Base-by-base conservation (phyloP, 2,329 filamentous ascomycete genomes). In the Beauveria sp. region DNA sequence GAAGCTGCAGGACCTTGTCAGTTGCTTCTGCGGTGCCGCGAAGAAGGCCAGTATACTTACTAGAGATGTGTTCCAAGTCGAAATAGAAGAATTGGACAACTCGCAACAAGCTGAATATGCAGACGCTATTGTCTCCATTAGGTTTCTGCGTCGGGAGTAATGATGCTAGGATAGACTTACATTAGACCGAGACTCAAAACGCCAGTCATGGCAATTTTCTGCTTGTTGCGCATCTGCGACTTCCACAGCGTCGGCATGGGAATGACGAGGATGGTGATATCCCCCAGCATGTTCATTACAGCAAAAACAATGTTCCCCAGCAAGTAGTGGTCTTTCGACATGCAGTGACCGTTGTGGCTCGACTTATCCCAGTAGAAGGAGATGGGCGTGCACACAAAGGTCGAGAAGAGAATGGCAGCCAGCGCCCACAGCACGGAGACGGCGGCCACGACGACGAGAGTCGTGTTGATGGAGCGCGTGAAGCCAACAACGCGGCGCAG, bases 301-400 rank as follows among this genome's bases (percentile, higher is more conserved):
- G 55, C 54, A 18, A 51, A 28, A 43, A 56, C 42, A 34, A 62
- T 62, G 20, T 62, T 62, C 31, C 42, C 49, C 7, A 2, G 24
- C 18, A 16, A 60, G 43, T 59, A 59, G 8, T 28, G 38, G 14
- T 4, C 34, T 3, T 34, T 26, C 7, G 8, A 0, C 16, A 62
- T 4, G 50, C 61, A 62, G n/a, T 42, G 49, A 31, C 61, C 61
- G 28, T 60, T 5, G 20, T 34, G 54, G 31, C 40, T 34, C 3
- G 61, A 52, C 61, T 59, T 53, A 50, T 62, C 40, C 61, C 61
- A 62, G 61, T 62, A 62, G 43, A 40, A 62, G 16, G 61, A 62
- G 22, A 62, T 31, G 20, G 61, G 61, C 34, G 6, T 53, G 61
- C 61, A 62, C n/a, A 40, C 20, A 38, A 62, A 62, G 8, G 55